Percentiles rank a stretch among this genome's conserved stretches.
Evolutionary conservation across 768 basidiomycete genomes (phyloP).

Genomic region (Phanerochaete carnosa): DNA sequence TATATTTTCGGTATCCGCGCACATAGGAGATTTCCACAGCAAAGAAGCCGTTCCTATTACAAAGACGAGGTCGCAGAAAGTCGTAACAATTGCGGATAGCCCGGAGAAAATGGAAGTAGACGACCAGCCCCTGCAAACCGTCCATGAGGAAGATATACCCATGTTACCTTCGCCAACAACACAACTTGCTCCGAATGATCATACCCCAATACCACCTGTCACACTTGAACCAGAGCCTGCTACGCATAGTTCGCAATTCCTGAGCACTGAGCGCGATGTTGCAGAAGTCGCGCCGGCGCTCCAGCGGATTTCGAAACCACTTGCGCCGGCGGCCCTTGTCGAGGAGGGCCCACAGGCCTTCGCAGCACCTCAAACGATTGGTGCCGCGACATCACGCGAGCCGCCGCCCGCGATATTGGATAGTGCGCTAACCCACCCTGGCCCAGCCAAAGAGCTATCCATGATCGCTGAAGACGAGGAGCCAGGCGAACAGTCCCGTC

Average conservation of each 20-base stretch:
- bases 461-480: conserved; percentile 75
- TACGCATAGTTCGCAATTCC: no score
- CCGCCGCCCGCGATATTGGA: neutral
- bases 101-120: conserved; percentile 11
- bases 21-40: neutral
- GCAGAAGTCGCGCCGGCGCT: no score
- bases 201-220: no score
- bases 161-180: neutral
- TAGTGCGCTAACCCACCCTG: conserved; percentile 4
- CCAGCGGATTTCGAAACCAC: no score
- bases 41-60: neutral
- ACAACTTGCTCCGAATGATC: neutral
- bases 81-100: conserved; percentile 19
- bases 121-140: neutral
- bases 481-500: conserved; percentile 17
- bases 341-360: no score
- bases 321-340: no score
- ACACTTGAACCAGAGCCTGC: no score
- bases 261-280: no score
- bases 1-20: neutral
- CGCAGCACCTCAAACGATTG: no score
- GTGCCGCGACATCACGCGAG: no score
- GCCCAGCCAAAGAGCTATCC: conserved; percentile 49
- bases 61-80: conserved; percentile 11
- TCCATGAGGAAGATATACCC: neutral